phyloP scores from a whole-genome alignment of 306 rosid species.

The Gastrolobium bilobum region DNA sequence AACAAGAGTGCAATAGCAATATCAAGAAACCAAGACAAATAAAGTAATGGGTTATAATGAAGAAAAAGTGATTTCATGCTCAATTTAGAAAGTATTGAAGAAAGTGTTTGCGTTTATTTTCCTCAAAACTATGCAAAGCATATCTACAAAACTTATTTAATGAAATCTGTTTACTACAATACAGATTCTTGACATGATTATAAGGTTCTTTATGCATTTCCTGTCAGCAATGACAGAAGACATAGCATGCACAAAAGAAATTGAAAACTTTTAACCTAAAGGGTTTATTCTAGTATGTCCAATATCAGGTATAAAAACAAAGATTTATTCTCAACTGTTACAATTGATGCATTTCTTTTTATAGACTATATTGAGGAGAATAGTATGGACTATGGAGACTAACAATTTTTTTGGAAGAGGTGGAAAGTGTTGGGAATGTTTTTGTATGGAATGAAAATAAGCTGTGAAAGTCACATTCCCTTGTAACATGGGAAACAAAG shows the following conservation, averaged over 20 bases:
- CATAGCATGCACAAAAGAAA: slow-evolving; percentile 17
- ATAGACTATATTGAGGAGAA: not conserved
- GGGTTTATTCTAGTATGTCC: slow-evolving; percentile 7
- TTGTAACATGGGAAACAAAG: not conserved
- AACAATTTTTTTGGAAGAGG: not conserved
- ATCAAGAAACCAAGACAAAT: slow-evolving; percentile 36
- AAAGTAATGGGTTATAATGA: slow-evolving; percentile 35
- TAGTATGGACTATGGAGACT: not conserved
- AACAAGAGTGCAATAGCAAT: slow-evolving; percentile 24
- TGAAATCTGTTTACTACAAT: slow-evolving; percentile 22
- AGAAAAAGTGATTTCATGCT: slow-evolving; percentile 35
- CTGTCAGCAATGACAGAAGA: slow-evolving; percentile 10
- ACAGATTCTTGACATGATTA: slow-evolving; percentile 25
- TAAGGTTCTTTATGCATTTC: not conserved
- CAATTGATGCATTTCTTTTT: slow-evolving; percentile 22
- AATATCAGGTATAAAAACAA: not conserved
- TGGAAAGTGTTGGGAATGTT: no score
- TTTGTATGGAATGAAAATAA: not conserved
- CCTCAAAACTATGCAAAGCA: not conserved
- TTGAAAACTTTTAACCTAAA: slow-evolving; percentile 24
- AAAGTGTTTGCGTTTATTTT: not conserved
- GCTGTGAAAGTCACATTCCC: not conserved
- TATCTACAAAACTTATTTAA: slow-evolving; percentile 28
- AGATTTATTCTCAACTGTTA: slow-evolving; percentile 3
- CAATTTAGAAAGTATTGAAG: slow-evolving; percentile 13